Conservation (phyloP, 805 yeast species). For the Zygosaccharomyces kombuchaensis region DNA sequence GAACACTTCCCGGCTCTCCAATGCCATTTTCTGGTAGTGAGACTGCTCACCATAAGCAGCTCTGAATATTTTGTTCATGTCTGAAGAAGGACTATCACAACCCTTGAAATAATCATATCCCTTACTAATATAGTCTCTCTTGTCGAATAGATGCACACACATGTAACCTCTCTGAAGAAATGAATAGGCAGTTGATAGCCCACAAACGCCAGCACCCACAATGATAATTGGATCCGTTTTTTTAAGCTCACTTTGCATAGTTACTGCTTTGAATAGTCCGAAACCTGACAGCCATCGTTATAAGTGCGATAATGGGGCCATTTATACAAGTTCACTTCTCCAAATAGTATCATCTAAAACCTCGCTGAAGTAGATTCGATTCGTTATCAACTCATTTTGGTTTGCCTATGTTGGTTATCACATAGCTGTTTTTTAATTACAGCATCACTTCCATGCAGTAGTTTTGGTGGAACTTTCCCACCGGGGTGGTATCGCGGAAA, state of each 20-base stretch:
- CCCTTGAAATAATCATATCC: constrained; percentile 36
- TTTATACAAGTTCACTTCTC: no score
- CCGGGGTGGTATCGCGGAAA: not conserved
- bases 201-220: constrained; percentile 49
- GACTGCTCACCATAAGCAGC: constrained; percentile 38
- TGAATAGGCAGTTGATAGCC: constrained; percentile 41
- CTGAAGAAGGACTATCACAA: constrained; percentile 40
- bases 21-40: constrained; percentile 31
- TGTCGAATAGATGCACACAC: constrained; percentile 35
- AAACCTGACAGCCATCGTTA: no score
- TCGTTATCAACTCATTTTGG: not conserved
- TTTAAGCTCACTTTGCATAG: not conserved
- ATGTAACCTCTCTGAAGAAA: constrained; percentile 31
- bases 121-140: constrained; percentile 30
- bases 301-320: no score
- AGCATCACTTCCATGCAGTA: not conserved
- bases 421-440: not conserved
- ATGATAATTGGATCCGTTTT: constrained; percentile 30
- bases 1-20: constrained; percentile 19
- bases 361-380: no score
- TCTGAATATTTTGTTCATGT: constrained; percentile 39
- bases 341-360: no score
- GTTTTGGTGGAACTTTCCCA: not conserved
- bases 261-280: no score
- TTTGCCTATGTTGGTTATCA: not conserved